phyloP scores from a whole-genome alignment of 2,329 filamentous ascomycete species.

The Xylariaceae sp. region DNA sequence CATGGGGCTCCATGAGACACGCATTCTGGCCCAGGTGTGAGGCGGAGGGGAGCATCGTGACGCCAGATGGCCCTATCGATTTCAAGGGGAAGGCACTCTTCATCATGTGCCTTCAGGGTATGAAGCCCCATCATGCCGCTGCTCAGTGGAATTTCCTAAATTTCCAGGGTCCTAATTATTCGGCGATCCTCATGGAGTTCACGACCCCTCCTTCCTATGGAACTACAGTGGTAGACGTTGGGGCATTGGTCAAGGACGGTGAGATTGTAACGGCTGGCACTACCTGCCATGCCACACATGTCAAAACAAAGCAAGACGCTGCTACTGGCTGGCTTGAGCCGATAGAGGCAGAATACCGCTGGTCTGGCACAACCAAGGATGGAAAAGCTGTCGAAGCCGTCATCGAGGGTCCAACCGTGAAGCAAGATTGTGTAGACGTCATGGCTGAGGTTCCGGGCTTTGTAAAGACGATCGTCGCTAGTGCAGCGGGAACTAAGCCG shows the following conservation, averaged over 20 bases:
- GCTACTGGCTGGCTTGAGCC: slow-evolving; percentile 90
- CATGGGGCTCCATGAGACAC: slow-evolving; percentile 91
- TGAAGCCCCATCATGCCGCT: slow-evolving; percentile 97
- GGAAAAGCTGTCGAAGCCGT: slow-evolving; percentile 67
- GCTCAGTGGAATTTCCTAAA: slow-evolving; percentile 89
- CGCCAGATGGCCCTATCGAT: slow-evolving; percentile 74
- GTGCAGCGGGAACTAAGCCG: slow-evolving; percentile 85
- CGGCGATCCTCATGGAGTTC: slow-evolving; percentile 92
- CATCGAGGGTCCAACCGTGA: slow-evolving; percentile 62
- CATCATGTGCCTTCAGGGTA: slow-evolving; percentile 85
- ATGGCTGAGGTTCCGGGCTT: slow-evolving; percentile 96
- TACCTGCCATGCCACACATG: slow-evolving; percentile 63
- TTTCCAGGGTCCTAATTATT: slow-evolving; percentile 83
- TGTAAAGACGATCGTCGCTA: slow-evolving; percentile 88
- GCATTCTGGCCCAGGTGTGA: slow-evolving; percentile 88
- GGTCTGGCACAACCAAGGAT: slow-evolving; percentile 74
- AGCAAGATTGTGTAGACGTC: slow-evolving; percentile 82
- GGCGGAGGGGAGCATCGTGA: slow-evolving; percentile 79
- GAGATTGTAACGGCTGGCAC: slow-evolving; percentile 72
- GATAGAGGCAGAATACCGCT: slow-evolving; percentile 66
- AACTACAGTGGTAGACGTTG: slow-evolving; percentile 75
- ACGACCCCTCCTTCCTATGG: slow-evolving; percentile 92
- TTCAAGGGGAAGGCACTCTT: slow-evolving; percentile 77
- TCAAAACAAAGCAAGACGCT: slow-evolving; percentile 63
- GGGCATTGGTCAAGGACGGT: slow-evolving; percentile 74